phyloP scores from a whole-genome alignment of 805 yeast species.

The Ogataea degrootiae region DNA sequence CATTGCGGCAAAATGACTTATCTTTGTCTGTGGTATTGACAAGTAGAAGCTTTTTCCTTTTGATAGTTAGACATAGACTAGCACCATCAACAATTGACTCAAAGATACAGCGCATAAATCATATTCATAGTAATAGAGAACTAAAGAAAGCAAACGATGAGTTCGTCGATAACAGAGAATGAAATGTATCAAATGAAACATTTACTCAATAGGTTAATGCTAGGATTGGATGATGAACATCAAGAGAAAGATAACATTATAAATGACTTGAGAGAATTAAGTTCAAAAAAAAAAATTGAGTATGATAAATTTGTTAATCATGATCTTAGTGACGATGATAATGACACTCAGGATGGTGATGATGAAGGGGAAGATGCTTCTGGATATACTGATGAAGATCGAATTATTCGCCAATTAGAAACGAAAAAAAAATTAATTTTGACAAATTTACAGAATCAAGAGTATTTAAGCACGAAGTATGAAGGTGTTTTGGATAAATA shows the following conservation, averaged over 20 bases:
- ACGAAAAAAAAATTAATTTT: slow-evolving; percentile 24
- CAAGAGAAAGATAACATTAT: slow-evolving; percentile 16
- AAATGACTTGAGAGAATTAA: slow-evolving; percentile 11
- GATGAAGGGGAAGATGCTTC: slow-evolving; percentile 1
- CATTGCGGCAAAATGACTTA: too few species aligned
- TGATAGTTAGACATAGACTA: not conserved
- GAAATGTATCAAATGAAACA: slow-evolving; percentile 16
- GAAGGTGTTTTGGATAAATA: slow-evolving; percentile 24
- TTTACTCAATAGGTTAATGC: slow-evolving; percentile 24
- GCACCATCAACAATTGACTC: not conserved
- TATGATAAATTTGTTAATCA: slow-evolving; percentile 4
- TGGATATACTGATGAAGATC: slow-evolving; percentile 10
- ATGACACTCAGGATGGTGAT: not conserved
- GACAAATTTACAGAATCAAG: slow-evolving; percentile 31
- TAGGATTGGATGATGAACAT: slow-evolving; percentile 27
- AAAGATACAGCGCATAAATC: not conserved
- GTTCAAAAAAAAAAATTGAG: slow-evolving; percentile 6
- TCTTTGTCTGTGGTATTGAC: too few species aligned
- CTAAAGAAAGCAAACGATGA: not conserved
- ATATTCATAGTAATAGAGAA: not conserved
- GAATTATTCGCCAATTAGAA: slow-evolving; percentile 17
- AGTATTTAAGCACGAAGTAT: slow-evolving; percentile 25
- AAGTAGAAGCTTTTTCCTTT: too few species aligned
- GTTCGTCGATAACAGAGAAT: slow-evolving; percentile 7
- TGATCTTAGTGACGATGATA: not conserved